A percentile compares a stretch with the other conserved stretches of the same genome.
phyloP scores from a whole-genome alignment of 2,329 filamentous ascomycete species.

The Talaromyces sp. region DNA sequence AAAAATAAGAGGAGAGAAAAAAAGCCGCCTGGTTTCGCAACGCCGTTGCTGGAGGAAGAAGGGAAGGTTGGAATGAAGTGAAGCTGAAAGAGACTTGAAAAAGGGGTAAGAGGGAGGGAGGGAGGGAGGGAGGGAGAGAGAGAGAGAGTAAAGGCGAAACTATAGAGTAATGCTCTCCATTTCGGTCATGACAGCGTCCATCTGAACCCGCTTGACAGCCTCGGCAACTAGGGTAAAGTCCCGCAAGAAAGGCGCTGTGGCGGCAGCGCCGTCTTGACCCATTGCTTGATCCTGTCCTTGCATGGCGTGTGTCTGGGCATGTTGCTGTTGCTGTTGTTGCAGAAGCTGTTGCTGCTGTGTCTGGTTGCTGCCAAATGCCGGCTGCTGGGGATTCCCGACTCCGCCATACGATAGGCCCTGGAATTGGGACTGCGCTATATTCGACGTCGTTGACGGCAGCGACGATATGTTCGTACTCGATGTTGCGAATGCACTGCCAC shows the following conservation, averaged over 20 bases:
- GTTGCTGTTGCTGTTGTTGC: constrained; percentile 1
- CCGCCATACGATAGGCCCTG: neutral
- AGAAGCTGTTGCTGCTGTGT: neutral
- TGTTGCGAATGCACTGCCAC: neutral
- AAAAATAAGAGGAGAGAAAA: neutral
- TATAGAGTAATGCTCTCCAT: constrained; percentile 49
- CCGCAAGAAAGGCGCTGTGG: constrained; percentile 60
- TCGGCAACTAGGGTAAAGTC: constrained; percentile 85
- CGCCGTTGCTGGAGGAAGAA: neutral
- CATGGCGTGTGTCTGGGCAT: neutral
- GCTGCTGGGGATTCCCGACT: neutral
- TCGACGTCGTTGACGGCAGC: neutral
- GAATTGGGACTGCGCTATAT: neutral
- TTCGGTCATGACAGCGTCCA: constrained; percentile 82
- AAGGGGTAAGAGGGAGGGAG: neutral
- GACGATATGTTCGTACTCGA: neutral
- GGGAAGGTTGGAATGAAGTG: neutral
- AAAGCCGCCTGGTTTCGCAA: neutral
- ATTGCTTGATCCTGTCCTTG: neutral
- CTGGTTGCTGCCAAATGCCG: neutral
- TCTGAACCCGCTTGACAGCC: constrained; percentile 86
- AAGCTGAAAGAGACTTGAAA: neutral
- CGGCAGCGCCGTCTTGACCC: constrained; percentile 28
- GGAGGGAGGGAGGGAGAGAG: neutral
- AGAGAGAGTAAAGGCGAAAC: neutral